A percentile compares a stretch with the other conserved stretches of the same genome.
phyloP scores from a whole-genome alignment of 257 asterid genomes.

The Solanum verrucosum region DNA sequence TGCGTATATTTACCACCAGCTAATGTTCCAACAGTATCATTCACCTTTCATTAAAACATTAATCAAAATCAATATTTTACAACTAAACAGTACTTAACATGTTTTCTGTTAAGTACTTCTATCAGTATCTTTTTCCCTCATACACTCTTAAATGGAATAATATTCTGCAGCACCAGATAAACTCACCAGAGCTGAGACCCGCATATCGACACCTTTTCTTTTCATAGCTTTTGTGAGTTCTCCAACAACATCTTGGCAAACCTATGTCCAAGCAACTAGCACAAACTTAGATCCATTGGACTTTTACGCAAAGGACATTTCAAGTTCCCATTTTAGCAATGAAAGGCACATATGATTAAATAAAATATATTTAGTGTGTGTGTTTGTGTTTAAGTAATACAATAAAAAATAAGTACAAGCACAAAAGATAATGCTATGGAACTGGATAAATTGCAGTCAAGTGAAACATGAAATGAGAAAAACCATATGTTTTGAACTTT shows the following conservation, averaged over 20 bases:
- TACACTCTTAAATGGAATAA: not conserved
- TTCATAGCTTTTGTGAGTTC: conserved; percentile 67
- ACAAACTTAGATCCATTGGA: not conserved
- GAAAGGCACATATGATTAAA: not conserved
- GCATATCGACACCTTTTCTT: conserved; percentile 61
- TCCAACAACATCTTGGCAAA: conserved; percentile 71
- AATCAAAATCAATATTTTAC: not conserved
- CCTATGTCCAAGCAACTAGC: conserved; percentile 26
- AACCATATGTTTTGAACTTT: not conserved
- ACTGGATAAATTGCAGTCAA: not conserved
- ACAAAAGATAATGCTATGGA: not conserved
- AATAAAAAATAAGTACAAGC: not conserved
- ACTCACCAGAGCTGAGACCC: conserved; percentile 75
- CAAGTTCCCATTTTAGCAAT: not conserved
- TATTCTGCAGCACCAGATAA: not conserved
- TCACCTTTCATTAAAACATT: conserved; percentile 42
- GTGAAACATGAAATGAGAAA: not conserved
- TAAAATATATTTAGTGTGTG: not conserved
- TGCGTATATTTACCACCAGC: conserved; percentile 77
- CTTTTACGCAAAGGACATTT: not conserved
- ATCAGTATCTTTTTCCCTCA: not conserved
- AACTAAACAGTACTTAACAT: not conserved
- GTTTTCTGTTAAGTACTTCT: not conserved
- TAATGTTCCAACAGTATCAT: conserved; percentile 83
- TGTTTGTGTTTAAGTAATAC: not conserved